A percentile compares a stretch with the other conserved stretches of the same genome.
phyloP scores from a whole-genome alignment of 2,329 filamentous ascomycete genomes.

The Exserohilum turcica region DNA sequence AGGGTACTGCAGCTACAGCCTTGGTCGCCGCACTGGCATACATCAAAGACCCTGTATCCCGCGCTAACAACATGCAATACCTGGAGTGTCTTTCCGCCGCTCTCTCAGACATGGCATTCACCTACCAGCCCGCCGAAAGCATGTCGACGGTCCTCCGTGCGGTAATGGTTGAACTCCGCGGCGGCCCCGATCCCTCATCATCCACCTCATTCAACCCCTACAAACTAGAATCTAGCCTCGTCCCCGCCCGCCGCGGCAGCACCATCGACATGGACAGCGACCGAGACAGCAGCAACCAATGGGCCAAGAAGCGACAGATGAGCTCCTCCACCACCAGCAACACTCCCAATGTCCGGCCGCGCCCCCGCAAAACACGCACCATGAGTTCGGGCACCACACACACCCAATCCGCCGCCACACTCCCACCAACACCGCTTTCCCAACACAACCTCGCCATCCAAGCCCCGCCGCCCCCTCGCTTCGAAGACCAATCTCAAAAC shows the following conservation, averaged over 20 bases:
- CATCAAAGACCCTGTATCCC: constrained; percentile 47
- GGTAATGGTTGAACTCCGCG: constrained; percentile 57
- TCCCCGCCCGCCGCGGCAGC: constrained; percentile 39
- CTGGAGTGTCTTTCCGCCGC: constrained; percentile 60
- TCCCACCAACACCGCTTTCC: constrained; percentile 17
- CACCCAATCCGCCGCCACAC: too few relatives aligned
- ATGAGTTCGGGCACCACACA: constrained; percentile 6
- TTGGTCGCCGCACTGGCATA: constrained; percentile 56
- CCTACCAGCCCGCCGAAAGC: constrained; percentile 59
- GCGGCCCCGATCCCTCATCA: constrained; percentile 19
- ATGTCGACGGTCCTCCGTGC: constrained; percentile 60
- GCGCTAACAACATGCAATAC: constrained; percentile 54
- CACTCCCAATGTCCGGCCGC: constrained; percentile 12
- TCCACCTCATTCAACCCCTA: constrained; percentile 27
- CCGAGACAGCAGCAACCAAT: constrained; percentile 2
- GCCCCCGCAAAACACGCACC: constrained; percentile 13
- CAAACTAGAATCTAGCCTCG: constrained; percentile 32
- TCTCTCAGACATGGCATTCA: constrained; percentile 59
- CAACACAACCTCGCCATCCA: constrained; percentile 16
- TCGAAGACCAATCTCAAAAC: constrained; percentile 13
- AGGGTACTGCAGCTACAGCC: constrained; percentile 60
- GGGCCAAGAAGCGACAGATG: constrained; percentile 37
- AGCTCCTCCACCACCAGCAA: constrained; percentile 3
- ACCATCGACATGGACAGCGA: constrained; percentile 29
- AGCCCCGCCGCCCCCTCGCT: constrained; percentile 16